A percentile compares a stretch with the other conserved stretches of the same genome.
Evolutionary conservation across 306 rosid species (phyloP).

Genomic region (Spatholobus suberectus): DNA sequence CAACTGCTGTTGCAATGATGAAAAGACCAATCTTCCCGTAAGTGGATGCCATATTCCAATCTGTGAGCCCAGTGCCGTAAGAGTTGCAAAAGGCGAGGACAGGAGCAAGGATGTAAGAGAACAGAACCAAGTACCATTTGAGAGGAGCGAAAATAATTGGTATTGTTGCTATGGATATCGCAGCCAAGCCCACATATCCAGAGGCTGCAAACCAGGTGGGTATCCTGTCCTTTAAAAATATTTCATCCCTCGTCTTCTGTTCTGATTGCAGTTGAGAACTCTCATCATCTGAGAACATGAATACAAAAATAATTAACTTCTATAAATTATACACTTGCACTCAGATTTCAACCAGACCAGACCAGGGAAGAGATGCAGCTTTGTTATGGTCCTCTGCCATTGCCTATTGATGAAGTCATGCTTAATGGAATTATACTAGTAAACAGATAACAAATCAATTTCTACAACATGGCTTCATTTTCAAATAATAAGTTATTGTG

Average conservation of each 20-base stretch:
- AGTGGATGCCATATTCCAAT: conserved; percentile 80
- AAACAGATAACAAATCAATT: conserved; percentile 7
- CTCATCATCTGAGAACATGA: conserved; percentile 59
- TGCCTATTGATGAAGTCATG: not conserved
- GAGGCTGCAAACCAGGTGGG: conserved; percentile 90
- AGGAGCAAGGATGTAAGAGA: conserved; percentile 87
- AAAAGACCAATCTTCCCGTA: conserved; percentile 96
- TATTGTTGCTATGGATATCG: conserved; percentile 71
- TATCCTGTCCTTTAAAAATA: conserved; percentile 82
- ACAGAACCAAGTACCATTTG: conserved; percentile 88
- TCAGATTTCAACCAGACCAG: not conserved
- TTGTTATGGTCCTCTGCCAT: not conserved
- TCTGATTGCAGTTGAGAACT: conserved; percentile 56
- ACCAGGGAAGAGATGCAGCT: conserved; percentile 25
- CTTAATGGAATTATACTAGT: not conserved
- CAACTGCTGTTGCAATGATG: conserved; percentile 77
- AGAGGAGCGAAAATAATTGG: conserved; percentile 90
- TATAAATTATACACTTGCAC: not conserved
- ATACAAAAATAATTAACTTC: conserved; percentile 36
- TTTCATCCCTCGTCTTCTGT: conserved; percentile 63
- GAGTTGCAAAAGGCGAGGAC: conserved; percentile 97
- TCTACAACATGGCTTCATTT: conserved; percentile 28
- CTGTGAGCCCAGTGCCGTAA: conserved; percentile 88
- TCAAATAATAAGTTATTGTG: conserved; percentile 1
- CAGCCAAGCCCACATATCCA: conserved; percentile 83